Percentiles rank a stretch among this genome's conserved stretches.
phyloP scores from a whole-genome alignment of 345 rosid genomes.

The Streptanthus diversifolius region DNA sequence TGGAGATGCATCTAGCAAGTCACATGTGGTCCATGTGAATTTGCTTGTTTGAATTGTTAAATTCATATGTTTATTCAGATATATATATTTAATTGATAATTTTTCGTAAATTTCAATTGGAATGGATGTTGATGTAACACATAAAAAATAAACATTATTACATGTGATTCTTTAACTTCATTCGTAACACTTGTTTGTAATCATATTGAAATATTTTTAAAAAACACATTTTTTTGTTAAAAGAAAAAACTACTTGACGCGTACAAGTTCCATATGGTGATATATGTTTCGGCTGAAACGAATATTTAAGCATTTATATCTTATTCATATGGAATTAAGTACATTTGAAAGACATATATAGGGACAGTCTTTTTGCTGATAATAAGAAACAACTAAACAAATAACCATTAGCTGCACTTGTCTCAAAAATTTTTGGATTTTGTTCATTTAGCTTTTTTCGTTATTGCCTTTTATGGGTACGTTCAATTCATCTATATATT shows the following conservation, averaged over 20 bases:
- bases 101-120: background rate
- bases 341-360: background rate
- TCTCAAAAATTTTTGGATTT: slow-evolving; percentile 30
- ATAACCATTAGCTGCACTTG: slow-evolving; percentile 23
- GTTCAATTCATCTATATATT: slow-evolving; percentile 30
- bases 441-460: slow-evolving; percentile 21
- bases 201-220: background rate
- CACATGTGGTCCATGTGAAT: slow-evolving; percentile 1
- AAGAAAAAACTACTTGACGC: background rate
- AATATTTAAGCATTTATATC: background rate
- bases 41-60: background rate
- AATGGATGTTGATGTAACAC: background rate
- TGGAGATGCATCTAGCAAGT: background rate
- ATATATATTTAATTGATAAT: background rate
- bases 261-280: background rate
- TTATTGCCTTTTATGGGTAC: slow-evolving; percentile 25
- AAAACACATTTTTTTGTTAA: background rate
- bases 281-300: slow-evolving; percentile 7
- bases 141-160: background rate
- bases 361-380: slow-evolving; percentile 20
- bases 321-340: background rate
- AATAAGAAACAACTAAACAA: slow-evolving; percentile 27
- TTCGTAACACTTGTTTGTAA: background rate
- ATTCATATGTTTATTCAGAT: background rate
- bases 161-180: background rate